Base-by-base conservation (phyloP, 2,329 filamentous ascomycete species). In the Epichloe uncinata region DNA sequence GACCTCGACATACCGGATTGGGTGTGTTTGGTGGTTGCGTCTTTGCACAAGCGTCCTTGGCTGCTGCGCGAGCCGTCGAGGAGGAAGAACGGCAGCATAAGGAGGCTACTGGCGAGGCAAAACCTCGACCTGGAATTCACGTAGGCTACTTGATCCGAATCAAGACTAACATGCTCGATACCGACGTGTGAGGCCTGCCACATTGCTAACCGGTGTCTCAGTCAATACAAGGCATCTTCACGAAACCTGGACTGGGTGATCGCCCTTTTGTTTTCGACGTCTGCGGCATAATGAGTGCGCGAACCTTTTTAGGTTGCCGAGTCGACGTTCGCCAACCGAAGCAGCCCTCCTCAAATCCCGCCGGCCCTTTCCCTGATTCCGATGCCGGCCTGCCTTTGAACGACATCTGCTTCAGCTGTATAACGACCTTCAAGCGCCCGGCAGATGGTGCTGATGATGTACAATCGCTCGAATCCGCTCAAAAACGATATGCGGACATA, bases 191-290 rank as follows among this genome's bases (percentile, higher is more conserved):
- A 30, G 30, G 30, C 8, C 30, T 30, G 30, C 9, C 30, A 30
- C 8, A 30, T 30, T 30, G 37, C 37, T 16, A 38, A 16, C 18
- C 11, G 11, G 7, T 43, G 26, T 18, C 7, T 11, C 4, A 79
- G 75, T 73, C 74, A 8, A 74, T 80, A 20, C 73, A 78, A 56
- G 77, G 75, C 8, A 75, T 71, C 56, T 81, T 79, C 57, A 73
- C 73, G 2, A 67, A 71, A 20, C 63, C 66, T 0, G 77, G 73
- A 5, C 59, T 65, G 4, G 51, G 58, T 1, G 72, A 78, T 52
- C 69, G 75, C 2, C 76, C 77, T 2, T 78, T 75, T 55, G 60
- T 80, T 47, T 77, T 77, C 58, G 66, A 70, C 22, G 72, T 77
- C 3, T 65, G 67, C 2, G 61, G 65, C 4, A 54, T 78, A 2